Evolutionary conservation across 495 filamentous ascomycete genomes (phyloP).

Genomic region (Penicillium pulvis): DNA sequence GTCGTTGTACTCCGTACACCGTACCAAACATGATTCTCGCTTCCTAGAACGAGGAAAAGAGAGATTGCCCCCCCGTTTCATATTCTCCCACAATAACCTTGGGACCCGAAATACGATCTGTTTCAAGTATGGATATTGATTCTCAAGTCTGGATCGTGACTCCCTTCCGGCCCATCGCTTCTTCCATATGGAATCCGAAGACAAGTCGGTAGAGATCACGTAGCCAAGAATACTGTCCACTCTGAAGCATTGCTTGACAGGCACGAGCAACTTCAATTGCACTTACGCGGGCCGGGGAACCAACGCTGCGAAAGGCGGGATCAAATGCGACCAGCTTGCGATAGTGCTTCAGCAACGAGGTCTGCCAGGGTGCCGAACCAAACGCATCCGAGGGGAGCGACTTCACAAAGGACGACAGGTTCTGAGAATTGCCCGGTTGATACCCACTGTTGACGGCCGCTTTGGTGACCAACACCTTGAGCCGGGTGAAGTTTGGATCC

Average conservation of each 20-base stretch:
- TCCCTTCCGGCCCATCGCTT: slow-evolving; percentile 59
- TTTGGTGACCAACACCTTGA: slow-evolving; percentile 76
- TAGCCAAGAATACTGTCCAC: slow-evolving; percentile 70
- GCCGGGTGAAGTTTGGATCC: slow-evolving; percentile 70
- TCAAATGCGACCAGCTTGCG: slow-evolving; percentile 74
- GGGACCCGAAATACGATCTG: not conserved
- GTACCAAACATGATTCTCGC: not conserved
- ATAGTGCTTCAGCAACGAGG: slow-evolving; percentile 71
- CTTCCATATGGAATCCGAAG: slow-evolving; percentile 79
- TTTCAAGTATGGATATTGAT: not conserved
- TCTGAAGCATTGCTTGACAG: slow-evolving; percentile 70
- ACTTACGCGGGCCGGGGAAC: slow-evolving; percentile 58
- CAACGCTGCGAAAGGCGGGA: slow-evolving; percentile 60
- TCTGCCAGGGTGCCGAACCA: slow-evolving; percentile 69
- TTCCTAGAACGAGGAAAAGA: not conserved
- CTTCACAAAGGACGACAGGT: slow-evolving; percentile 71
- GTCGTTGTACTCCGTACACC: not conserved
- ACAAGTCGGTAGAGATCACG: slow-evolving; percentile 81
- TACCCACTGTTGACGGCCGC: slow-evolving; percentile 81
- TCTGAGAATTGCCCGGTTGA: slow-evolving; percentile 44
- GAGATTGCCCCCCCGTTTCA: not conserved
- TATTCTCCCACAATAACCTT: not conserved
- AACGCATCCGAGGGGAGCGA: slow-evolving; percentile 76
- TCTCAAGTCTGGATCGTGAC: slow-evolving; percentile 49
- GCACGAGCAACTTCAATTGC: slow-evolving; percentile 75